These are phyloP conservation scores for Pseudoneurospora amorphoporcata DNA, from an alignment of 495 filamentous ascomycete genomes.

Conservation along the genomic window DNA sequence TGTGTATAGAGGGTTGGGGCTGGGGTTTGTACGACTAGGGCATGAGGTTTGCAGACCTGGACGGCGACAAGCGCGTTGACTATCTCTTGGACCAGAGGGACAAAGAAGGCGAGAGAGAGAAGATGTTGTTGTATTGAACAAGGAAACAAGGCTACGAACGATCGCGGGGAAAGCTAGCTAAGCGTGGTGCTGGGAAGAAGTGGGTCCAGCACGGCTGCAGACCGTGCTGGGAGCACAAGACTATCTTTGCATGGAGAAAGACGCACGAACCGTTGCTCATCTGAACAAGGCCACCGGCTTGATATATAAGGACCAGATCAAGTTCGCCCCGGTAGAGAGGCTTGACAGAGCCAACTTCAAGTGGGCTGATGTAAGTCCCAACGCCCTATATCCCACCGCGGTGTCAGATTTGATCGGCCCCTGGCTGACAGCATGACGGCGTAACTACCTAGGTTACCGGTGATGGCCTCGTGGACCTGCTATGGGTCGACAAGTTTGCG, in stretches of 20 bases:
- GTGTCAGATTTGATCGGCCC: no score
- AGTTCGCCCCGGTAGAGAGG: slow-evolving; percentile 7
- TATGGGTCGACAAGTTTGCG: slow-evolving; percentile 18
- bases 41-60: slow-evolving; percentile 22
- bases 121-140: no score
- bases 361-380: slow-evolving; percentile 6
- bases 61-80: slow-evolving; percentile 18
- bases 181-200: no score
- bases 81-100: no score
- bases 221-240: no score
- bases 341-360: slow-evolving; percentile 14
- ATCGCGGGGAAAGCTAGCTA: no score
- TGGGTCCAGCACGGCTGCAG: no score
- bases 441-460: slow-evolving; percentile 11
- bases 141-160: no score
- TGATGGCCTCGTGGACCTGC: slow-evolving; percentile 18
- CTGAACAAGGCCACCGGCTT: slow-evolving; percentile 9
- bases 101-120: no score
- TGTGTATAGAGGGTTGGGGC: slow-evolving; percentile 7
- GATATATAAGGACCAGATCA: slow-evolving; percentile 12
- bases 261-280: slow-evolving; percentile 12
- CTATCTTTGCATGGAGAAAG: slow-evolving; percentile 14
- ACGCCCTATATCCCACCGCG: no score
- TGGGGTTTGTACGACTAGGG: slow-evolving; percentile 1
- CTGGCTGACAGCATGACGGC: no score